Base-by-base conservation (phyloP, 768 basidiomycete genomes). In the Mrakia frigida region DNA sequence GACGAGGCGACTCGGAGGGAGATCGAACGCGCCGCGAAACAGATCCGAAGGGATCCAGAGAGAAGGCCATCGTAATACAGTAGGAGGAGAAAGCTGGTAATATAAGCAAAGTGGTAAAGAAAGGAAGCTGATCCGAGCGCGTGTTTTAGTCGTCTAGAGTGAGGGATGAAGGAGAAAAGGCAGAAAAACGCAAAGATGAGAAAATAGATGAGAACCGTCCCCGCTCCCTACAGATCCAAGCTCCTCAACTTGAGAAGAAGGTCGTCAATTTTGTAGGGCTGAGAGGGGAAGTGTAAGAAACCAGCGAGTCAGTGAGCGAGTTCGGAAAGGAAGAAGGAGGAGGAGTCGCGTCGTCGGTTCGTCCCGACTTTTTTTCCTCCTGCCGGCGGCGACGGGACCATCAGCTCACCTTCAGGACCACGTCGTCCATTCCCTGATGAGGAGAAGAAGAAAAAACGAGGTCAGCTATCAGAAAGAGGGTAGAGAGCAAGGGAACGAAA, bases 231-330 rank as follows among this genome's bases (percentile, higher is more conserved):
- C 1, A 72, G 35, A 14, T 59, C 70, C 21, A 75, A 53, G 21
- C 21, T 52, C 59, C 67, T 70, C 13, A 75, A 39, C 23, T 67
- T 75, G 21, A 50, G 37, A 6, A 75, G 46, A 10, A 75, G 65
- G 50, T 75, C 60, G 39, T 60, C 56, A 16, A 75, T 69, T 31
- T 63, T 70, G 60, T 75, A 75, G 25, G 74, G 74, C 65, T 74
- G 59, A 37, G 37, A 25, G 11, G 25, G 18, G 31, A 16, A 16
- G 10, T 11, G 50, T 28, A 56, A 7, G 23, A 56, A 46, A 18
- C 0, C 25, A 28, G 25, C 25, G 23, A 21, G 18, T 50, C 46
- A 56, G 56, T 3, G 28, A 56, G 52, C 52, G 52, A 53, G 52
- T 6, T n/a, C 16, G 21, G 56, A 9, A 25, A 28, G 3, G n/a